Base-by-base conservation (phyloP, 1,284 basidiomycete genomes). In the Peniophora sp. region DNA sequence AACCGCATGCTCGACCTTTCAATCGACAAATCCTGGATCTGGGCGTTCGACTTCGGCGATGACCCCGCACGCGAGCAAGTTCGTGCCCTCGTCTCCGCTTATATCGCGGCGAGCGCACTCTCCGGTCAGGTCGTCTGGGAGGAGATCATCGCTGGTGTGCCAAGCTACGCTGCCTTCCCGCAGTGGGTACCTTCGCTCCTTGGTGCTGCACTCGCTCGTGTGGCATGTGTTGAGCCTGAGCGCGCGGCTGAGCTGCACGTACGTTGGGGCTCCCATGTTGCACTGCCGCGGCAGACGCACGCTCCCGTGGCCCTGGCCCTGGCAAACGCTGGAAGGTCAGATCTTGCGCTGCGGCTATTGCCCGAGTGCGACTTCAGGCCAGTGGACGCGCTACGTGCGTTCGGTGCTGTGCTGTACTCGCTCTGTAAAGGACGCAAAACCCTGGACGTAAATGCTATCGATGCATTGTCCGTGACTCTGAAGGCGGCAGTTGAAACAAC, bases 1-100 rank as follows among this genome's bases (percentile, higher is more conserved):
- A 59, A 66, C 1, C 57, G 54, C 2, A 67, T 64, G 51, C 57
- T 57, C 9, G 47, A 49, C 25, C 53, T 58, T 19, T 46, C 49
- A 12, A 50, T 47, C 19, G 53, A 50, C 35, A 53, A 56, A n/a
- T 55, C 54, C 51, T 41, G 38, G 38, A 41, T 41, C 6, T 58
- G 56, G 56, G 50, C 49, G 25, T 57, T 57, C 48, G 53, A 57
- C 45, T 49, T 57, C 2, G 57, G 56, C 17, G 57, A 58, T 22
- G 57, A 58, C 24, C 25, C 24, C 19, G 57, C 57, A 19, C 49
- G 50, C 35, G 47, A 47, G 27, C 57, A 58, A 25, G 56, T 55
- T 5, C 57, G 58, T 47, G 24, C 52, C 5, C 54, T 58, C 22
- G 57, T 56, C 5, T 48, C 50, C n/a, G 52, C 56, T 23, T 55